A percentile compares a stretch with the other conserved stretches of the same genome.
Evolutionary conservation across 148 eudicot genomes (phyloP).

Genomic region (Polygonum maritimum): DNA sequence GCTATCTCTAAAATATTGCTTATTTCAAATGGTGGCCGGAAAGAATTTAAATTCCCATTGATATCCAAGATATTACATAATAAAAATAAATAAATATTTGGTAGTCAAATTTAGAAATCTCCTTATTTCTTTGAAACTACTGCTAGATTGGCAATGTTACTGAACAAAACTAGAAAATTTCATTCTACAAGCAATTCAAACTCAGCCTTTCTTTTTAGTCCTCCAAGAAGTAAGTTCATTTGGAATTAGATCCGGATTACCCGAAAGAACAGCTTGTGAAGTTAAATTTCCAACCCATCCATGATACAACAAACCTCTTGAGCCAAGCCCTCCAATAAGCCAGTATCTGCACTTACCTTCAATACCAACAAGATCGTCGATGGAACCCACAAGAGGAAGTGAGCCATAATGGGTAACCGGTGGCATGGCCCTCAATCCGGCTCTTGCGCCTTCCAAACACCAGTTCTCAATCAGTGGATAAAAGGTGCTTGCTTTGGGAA

Average conservation of each 20-base stretch:
- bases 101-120: no score
- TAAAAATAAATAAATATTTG: no score
- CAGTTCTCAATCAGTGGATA: slow-evolving; percentile 64
- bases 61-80: no score
- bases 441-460: slow-evolving; percentile 50
- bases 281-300: slow-evolving; percentile 84
- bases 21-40: no score
- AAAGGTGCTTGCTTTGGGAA: slow-evolving; percentile 63
- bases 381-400: slow-evolving; percentile 67
- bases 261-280: slow-evolving; percentile 64
- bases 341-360: slow-evolving; percentile 45
- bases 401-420: slow-evolving; percentile 80
- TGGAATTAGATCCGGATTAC: slow-evolving; percentile 57
- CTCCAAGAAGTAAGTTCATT: slow-evolving; percentile 71
- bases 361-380: slow-evolving; percentile 44
- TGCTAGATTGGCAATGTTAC: not conserved
- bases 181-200: not conserved
- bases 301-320: slow-evolving; percentile 83
- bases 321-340: slow-evolving; percentile 85
- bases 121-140: no score
- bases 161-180: not conserved
- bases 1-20: no score
- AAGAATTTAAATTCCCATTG: no score
- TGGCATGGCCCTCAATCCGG: slow-evolving; percentile 93
- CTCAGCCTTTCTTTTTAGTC: slow-evolving; percentile 14